A percentile compares a stretch with the other conserved stretches of the same genome.
These are phyloP conservation scores for Diaporthe citri DNA, from an alignment of 2,329 filamentous ascomycete species.

Conservation along the genomic window DNA sequence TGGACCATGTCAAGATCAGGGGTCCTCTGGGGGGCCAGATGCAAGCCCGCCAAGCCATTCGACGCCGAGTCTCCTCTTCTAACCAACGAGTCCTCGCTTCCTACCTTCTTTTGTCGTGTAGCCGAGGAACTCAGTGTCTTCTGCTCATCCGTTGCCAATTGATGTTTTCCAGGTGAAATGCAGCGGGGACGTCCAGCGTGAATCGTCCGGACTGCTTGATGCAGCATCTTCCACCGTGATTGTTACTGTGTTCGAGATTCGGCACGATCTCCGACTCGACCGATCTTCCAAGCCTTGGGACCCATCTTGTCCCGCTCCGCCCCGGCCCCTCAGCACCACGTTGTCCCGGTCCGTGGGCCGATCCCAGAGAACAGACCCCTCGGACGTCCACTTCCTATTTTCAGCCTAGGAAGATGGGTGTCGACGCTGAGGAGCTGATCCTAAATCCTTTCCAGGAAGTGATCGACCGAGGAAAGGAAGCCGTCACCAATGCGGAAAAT, in stretches of 20 bases:
- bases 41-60: conserved; percentile 21
- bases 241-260: conserved; percentile 6
- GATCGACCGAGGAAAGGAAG: conserved; percentile 54
- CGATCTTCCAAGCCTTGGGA: conserved; percentile 9
- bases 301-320: conserved; percentile 26
- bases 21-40: conserved; percentile 22
- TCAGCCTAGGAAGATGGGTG: not conserved
- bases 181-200: conserved; percentile 2
- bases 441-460: conserved; percentile 40
- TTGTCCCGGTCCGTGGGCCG: conserved; percentile 3
- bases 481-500: conserved; percentile 50
- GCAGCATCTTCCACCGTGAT: conserved; percentile 4
- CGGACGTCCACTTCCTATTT: not conserved
- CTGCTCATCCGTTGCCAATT: not conserved
- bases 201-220: conserved; percentile 8
- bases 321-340: conserved; percentile 17
- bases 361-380: not conserved
- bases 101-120: not conserved
- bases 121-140: not conserved
- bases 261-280: conserved; percentile 24
- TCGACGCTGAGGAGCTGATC: conserved; percentile 46
- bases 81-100: not conserved
- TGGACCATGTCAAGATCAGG: conserved; percentile 18
- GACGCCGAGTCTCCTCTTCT: conserved; percentile 23
- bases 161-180: not conserved